Evolutionary conservation across 2,329 filamentous ascomycete genomes (phyloP).

Genomic region (Fusarium sororula): DNA sequence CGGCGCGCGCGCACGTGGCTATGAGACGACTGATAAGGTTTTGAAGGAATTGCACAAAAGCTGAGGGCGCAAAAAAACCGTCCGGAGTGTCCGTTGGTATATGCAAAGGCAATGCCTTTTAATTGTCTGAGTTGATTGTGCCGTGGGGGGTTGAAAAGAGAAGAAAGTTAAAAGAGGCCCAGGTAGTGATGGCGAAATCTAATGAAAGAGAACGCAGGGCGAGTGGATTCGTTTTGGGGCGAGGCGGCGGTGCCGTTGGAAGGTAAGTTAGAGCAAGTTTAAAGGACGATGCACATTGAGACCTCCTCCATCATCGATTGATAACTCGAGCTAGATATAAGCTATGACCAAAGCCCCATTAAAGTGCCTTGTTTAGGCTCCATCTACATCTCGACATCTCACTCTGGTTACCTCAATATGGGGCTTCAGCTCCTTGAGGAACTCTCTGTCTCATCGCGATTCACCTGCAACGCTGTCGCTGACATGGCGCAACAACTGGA

Average conservation of each 20-base stretch:
- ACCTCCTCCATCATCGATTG: slow-evolving; percentile 26
- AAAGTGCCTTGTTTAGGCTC: slow-evolving; percentile 19
- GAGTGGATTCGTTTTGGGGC: slow-evolving; percentile 34
- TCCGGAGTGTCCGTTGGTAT: background rate
- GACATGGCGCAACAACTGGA: slow-evolving; percentile 8
- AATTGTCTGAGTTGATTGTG: slow-evolving; percentile 10
- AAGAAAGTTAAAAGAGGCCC: background rate
- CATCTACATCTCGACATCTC: slow-evolving; percentile 4
- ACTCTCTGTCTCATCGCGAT: slow-evolving; percentile 3
- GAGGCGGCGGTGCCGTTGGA: slow-evolving; percentile 18
- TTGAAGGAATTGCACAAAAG: background rate
- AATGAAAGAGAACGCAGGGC: slow-evolving; percentile 10
- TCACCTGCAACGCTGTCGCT: slow-evolving; percentile 3
- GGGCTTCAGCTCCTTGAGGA: slow-evolving; percentile 29
- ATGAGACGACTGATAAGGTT: slow-evolving; percentile 12
- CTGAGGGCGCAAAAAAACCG: background rate
- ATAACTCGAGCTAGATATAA: slow-evolving; percentile 29
- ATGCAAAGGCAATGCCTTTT: background rate
- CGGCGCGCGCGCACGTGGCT: slow-evolving; percentile 4
- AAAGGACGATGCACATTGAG: slow-evolving; percentile 18
- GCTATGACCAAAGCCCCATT: slow-evolving; percentile 25
- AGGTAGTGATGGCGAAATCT: slow-evolving; percentile 23
- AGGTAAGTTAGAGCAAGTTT: slow-evolving; percentile 21
- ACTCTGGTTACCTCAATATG: slow-evolving; percentile 17
- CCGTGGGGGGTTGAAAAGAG: background rate